phyloP scores from a whole-genome alignment of 352 stramenopile genomes.

The Globisporangium yorkense region DNA sequence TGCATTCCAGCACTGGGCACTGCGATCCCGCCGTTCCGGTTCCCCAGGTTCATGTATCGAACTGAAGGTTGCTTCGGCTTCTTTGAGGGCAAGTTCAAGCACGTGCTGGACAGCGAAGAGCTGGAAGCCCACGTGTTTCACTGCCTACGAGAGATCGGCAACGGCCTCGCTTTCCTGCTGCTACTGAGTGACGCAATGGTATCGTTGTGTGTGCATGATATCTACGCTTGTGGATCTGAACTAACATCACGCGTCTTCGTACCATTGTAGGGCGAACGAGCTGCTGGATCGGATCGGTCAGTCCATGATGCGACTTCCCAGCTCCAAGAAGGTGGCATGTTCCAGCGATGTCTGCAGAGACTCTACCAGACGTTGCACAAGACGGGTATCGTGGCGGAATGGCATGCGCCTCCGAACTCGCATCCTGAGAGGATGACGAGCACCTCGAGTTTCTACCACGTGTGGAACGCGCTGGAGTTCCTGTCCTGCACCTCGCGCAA shows the following conservation, averaged over 20 bases:
- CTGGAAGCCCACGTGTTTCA: slow-evolving; percentile 83
- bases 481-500: slow-evolving; percentile 31
- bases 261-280: slow-evolving; percentile 1
- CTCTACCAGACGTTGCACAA: slow-evolving; percentile 25
- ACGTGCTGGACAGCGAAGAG: slow-evolving; percentile 72
- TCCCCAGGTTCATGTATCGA: slow-evolving; percentile 51
- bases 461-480: slow-evolving; percentile 65
- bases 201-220: background rate
- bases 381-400: slow-evolving; percentile 30
- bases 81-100: slow-evolving; percentile 79
- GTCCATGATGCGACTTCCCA: background rate
- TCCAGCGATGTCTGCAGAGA: slow-evolving; percentile 14
- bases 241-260: background rate
- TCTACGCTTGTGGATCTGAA: background rate
- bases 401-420: slow-evolving; percentile 24
- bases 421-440: slow-evolving; percentile 42
- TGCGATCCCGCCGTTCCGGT: slow-evolving; percentile 66
- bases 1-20: slow-evolving; percentile 67
- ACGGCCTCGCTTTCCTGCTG: slow-evolving; percentile 60
- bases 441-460: slow-evolving; percentile 46
- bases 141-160: slow-evolving; percentile 72
- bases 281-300: background rate
- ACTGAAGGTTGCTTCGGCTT: slow-evolving; percentile 61
- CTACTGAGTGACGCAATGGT: slow-evolving; percentile 33
- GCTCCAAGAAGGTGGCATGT: background rate